Conservation (phyloP, 805 yeast species). For the Citeromyces nyonsensis region DNA sequence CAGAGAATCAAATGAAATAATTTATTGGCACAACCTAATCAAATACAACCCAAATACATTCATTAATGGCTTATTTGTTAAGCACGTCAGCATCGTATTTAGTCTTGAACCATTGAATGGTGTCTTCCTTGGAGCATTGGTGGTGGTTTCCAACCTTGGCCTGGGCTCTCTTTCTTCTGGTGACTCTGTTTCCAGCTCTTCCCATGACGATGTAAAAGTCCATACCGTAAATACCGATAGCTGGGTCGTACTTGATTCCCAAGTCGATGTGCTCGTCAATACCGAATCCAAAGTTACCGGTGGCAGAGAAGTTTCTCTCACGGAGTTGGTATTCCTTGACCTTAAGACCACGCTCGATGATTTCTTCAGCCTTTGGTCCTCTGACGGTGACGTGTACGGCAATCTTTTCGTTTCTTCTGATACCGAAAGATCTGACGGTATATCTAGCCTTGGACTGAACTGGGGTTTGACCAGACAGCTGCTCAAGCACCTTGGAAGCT, state of each 20-base stretch:
- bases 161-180: constrained; percentile 95
- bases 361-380: constrained; percentile 99
- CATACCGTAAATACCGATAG: constrained; percentile 99
- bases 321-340: constrained; percentile 98
- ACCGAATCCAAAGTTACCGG: constrained; percentile 99
- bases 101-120: constrained; percentile 98
- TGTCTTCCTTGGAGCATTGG: constrained; percentile 83
- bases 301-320: constrained; percentile 88
- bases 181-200: constrained; percentile 97
- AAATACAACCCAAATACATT: neutral
- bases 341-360: constrained; percentile 98
- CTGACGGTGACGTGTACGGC: constrained; percentile 98
- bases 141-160: constrained; percentile 84
- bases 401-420: constrained; percentile 99
- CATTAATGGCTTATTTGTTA: constrained; percentile 38
- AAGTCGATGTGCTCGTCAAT: constrained; percentile 98
- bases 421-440: constrained; percentile 99
- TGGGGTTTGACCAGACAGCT: constrained; percentile 99
- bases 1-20: constrained; percentile 2
- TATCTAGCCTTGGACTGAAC: constrained; percentile 99
- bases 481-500: constrained; percentile 99
- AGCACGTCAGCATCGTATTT: constrained; percentile 98
- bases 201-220: constrained; percentile 99
- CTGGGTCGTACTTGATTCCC: constrained; percentile 99
- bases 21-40: neutral